Percentiles rank a stretch among this genome's conserved stretches.
Evolutionary conservation across 768 basidiomycete genomes (phyloP).

Genomic region (Strobilomyces dryophilus): DNA sequence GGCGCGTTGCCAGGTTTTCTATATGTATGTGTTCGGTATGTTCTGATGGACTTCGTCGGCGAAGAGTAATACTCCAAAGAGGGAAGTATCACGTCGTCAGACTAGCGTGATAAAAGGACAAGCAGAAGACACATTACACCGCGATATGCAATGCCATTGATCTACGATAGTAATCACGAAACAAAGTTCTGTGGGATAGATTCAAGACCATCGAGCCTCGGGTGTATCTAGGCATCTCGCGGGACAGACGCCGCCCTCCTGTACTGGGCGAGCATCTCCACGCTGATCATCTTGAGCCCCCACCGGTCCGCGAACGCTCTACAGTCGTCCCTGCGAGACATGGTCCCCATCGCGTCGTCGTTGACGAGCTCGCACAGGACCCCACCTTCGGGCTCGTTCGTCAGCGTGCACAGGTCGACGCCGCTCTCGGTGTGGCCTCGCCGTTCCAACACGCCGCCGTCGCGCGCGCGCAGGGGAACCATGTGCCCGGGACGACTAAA

Average conservation of each 20-base stretch:
- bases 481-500: conserved; percentile 94
- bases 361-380: conserved; percentile 95
- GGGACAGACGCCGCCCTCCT: conserved; percentile 9
- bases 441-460: conserved; percentile 81
- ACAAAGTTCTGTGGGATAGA: too few species aligned
- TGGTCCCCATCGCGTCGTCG: conserved; percentile 80
- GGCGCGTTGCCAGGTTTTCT: too few species aligned
- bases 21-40: too few species aligned
- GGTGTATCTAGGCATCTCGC: neutral
- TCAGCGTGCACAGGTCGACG: conserved; percentile 80
- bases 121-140: too few species aligned
- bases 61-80: too few species aligned
- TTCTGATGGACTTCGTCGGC: too few species aligned
- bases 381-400: conserved; percentile 58
- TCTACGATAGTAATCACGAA: too few species aligned
- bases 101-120: too few species aligned
- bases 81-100: too few species aligned
- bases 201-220: too few species aligned
- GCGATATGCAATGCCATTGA: too few species aligned
- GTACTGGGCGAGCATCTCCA: conserved; percentile 70
- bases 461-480: conserved; percentile 85
- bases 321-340: conserved; percentile 95
- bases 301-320: conserved; percentile 84
- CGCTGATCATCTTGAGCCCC: conserved; percentile 92
- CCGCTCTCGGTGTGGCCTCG: conserved; percentile 92